phyloP scores from a whole-genome alignment of 139 green algal genomes.

The Picochlorum sp. region DNA sequence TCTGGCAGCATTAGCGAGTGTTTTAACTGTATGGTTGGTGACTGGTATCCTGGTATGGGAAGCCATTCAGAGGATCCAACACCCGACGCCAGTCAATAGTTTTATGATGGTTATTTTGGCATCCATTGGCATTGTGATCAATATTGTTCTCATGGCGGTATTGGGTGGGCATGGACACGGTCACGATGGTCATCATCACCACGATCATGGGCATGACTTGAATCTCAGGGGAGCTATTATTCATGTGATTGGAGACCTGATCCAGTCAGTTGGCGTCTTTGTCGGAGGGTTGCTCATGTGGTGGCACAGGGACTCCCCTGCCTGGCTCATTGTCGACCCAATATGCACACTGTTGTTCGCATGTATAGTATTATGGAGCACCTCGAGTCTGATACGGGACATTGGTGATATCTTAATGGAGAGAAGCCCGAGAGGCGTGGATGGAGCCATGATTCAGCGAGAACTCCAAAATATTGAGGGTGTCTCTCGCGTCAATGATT shows the following conservation, averaged over 20 bases:
- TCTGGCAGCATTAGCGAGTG: slow-evolving; percentile 75
- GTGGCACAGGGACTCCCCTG: slow-evolving; percentile 60
- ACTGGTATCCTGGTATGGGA: slow-evolving; percentile 84
- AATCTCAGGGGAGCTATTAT: slow-evolving; percentile 68
- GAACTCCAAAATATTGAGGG: slow-evolving; percentile 43
- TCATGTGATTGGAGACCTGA: slow-evolving; percentile 86
- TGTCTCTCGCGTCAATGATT: slow-evolving; percentile 74
- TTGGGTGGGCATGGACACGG: slow-evolving; percentile 37
- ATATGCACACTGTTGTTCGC: slow-evolving; percentile 94
- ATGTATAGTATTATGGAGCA: slow-evolving; percentile 79
- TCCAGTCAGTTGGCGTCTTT: slow-evolving; percentile 82
- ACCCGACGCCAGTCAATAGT: slow-evolving; percentile 59
- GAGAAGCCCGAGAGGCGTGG: slow-evolving; percentile 55
- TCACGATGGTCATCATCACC: slow-evolving; percentile 11
- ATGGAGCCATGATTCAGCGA: slow-evolving; percentile 28
- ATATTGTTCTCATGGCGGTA: slow-evolving; percentile 57
- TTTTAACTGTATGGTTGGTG: slow-evolving; percentile 81
- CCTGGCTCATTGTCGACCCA: slow-evolving; percentile 57
- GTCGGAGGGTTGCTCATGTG: slow-evolving; percentile 82
- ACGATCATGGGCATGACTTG: slow-evolving; percentile 21
- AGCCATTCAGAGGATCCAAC: slow-evolving; percentile 59
- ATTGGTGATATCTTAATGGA: slow-evolving; percentile 91
- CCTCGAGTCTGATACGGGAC: slow-evolving; percentile 63
- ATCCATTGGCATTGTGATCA: slow-evolving; percentile 66
- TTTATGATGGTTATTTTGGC: slow-evolving; percentile 86